Evolutionary conservation across 208 protist species (phyloP).

Genomic region (Tritrichomonas musculus): DNA sequence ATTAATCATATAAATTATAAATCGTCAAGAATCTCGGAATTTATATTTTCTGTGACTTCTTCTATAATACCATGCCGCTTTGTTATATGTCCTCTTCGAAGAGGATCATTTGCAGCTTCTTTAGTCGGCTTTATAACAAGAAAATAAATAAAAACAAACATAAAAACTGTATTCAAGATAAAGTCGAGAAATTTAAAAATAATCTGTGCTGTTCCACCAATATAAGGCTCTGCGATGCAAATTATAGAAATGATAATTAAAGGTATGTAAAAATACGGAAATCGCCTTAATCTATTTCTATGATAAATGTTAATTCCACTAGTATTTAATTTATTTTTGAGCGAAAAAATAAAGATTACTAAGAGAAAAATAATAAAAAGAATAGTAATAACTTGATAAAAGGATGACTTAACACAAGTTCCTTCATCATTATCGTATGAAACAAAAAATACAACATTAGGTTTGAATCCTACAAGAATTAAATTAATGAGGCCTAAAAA

Average conservation of each 20-base stretch:
- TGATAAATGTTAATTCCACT: neutral
- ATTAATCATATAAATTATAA: too few species aligned
- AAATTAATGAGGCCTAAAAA: neutral
- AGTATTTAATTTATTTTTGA: neutral
- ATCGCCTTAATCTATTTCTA: neutral
- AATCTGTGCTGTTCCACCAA: neutral
- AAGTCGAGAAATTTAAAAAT: neutral
- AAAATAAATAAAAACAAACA: neutral
- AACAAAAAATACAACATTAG: neutral
- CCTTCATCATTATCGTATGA: neutral
- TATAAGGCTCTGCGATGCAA: neutral
- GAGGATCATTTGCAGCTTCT: neutral
- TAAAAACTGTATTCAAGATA: neutral
- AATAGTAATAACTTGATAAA: neutral
- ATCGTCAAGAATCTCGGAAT: too few species aligned
- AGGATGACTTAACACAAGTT: neutral
- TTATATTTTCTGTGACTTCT: too few species aligned
- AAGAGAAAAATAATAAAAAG: neutral
- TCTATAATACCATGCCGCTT: neutral
- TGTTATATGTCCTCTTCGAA: neutral
- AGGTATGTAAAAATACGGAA: neutral
- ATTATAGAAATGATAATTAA: neutral
- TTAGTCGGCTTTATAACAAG: neutral
- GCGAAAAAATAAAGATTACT: neutral
- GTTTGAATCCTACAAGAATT: neutral